phyloP scores from a whole-genome alignment of 202 grass and related monocot genomes.

The Schoenoplectus tabernaemontani region DNA sequence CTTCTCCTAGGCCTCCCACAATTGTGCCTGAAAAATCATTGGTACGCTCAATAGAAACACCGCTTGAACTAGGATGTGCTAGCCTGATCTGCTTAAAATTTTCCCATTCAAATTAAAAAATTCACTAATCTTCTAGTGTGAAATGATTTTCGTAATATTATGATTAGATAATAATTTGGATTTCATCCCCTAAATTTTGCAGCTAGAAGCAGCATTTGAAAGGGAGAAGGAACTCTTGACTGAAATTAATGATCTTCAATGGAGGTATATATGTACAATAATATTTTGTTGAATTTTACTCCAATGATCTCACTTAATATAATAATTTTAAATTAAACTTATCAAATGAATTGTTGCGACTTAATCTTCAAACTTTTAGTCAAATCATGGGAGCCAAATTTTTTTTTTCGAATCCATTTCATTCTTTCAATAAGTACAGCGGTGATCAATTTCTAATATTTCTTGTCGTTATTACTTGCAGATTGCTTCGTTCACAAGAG shows the following conservation, averaged over 20 bases:
- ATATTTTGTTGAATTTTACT: no score
- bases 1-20: slow-evolving; percentile 38
- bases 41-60: slow-evolving; percentile 30
- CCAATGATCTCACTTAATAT: no score
- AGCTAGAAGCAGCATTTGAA: slow-evolving; percentile 79
- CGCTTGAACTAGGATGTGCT: slow-evolving; percentile 3
- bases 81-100: neutral
- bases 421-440: neutral
- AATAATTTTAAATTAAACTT: no score
- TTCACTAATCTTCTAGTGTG: neutral
- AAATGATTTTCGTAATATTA: neutral
- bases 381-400: no score
- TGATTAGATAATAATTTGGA: neutral
- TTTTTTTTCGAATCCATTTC: slow-evolving; percentile 1
- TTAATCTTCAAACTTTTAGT: no score
- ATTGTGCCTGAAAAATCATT: slow-evolving; percentile 48
- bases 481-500: slow-evolving; percentile 64
- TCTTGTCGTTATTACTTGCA: slow-evolving; percentile 21
- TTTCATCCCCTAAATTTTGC: slow-evolving; percentile 3
- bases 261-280: slow-evolving; percentile 39
- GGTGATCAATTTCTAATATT: neutral
- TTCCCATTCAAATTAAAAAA: neutral
- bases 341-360: no score
- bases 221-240: slow-evolving; percentile 74
- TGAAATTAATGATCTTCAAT: slow-evolving; percentile 66